These are phyloP conservation scores for Porcisia deanei DNA, from an alignment of 208 protist species.

Conservation along the genomic window DNA sequence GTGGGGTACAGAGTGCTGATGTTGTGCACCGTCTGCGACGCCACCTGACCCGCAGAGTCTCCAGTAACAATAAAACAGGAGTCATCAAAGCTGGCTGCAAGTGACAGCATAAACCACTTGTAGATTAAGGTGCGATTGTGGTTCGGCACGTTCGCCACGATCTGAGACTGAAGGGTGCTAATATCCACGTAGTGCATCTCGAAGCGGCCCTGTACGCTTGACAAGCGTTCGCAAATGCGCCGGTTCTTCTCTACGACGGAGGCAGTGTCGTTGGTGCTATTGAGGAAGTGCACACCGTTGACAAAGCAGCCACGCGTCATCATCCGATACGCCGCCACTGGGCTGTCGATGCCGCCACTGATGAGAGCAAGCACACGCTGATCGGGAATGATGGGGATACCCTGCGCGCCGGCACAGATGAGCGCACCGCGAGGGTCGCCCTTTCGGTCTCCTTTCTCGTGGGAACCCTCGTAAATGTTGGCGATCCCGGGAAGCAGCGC, in stretches of 20 bases:
- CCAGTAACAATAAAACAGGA: constrained; percentile 67
- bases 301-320: constrained; percentile 84
- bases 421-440: constrained; percentile 62
- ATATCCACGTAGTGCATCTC: constrained; percentile 88
- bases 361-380: constrained; percentile 67
- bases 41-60: constrained; percentile 82
- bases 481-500: constrained; percentile 70
- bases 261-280: constrained; percentile 84
- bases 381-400: constrained; percentile 64
- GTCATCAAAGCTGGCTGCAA: constrained; percentile 63
- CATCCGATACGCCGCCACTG: constrained; percentile 86
- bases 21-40: constrained; percentile 85
- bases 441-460: constrained; percentile 26
- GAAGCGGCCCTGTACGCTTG: constrained; percentile 66
- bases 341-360: constrained; percentile 86
- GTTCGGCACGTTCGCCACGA: constrained; percentile 77
- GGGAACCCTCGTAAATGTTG: constrained; percentile 60
- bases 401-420: constrained; percentile 62
- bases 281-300: constrained; percentile 76
- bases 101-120: constrained; percentile 87
- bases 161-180: constrained; percentile 78
- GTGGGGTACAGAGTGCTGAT: constrained; percentile 78
- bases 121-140: constrained; percentile 85
- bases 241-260: constrained; percentile 81
- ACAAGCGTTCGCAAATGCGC: constrained; percentile 63